Evolutionary conservation across 1,139 yeast species (phyloP).

Genomic region (Kluyveromyces sp.): DNA sequence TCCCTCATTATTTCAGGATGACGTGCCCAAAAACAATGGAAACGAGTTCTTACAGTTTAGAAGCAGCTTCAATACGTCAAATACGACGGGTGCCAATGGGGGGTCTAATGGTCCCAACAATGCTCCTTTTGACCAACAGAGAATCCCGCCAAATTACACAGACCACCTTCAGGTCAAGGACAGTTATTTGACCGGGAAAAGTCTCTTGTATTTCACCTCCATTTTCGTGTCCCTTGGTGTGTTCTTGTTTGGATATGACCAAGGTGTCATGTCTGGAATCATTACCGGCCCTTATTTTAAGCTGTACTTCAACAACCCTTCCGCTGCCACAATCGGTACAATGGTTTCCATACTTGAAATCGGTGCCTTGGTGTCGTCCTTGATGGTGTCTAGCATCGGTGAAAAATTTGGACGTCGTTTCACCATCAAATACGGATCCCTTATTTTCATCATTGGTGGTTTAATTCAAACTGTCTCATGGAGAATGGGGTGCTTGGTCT

Average conservation of each 20-base stretch:
- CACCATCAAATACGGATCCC: constrained; percentile 76
- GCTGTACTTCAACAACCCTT: constrained; percentile 63
- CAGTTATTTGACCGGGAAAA: constrained; percentile 19
- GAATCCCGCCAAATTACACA: constrained; percentile 9
- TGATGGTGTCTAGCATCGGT: constrained; percentile 68
- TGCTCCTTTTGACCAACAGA: constrained; percentile 3
- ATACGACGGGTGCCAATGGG: neutral
- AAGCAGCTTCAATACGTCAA: neutral
- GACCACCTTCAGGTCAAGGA: constrained; percentile 13
- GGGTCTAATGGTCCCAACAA: neutral
- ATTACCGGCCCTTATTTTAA: constrained; percentile 68
- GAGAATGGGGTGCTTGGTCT: constrained; percentile 44
- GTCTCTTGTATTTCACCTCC: constrained; percentile 63
- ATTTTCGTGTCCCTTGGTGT: constrained; percentile 80
- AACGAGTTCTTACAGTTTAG: neutral
- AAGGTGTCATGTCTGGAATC: constrained; percentile 84
- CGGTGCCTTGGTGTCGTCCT: constrained; percentile 76
- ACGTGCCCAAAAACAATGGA: neutral
- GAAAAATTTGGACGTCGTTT: constrained; percentile 74
- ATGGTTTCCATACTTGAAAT: constrained; percentile 79
- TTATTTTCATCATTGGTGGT: constrained; percentile 78
- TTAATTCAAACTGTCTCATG: constrained; percentile 55
- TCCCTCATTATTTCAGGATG: constrained; percentile 3
- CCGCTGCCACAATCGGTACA: constrained; percentile 62
- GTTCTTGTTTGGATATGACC: constrained; percentile 82